Conservation (phyloP, 176 grass and related monocot species). For the Musa troglodytarum region DNA sequence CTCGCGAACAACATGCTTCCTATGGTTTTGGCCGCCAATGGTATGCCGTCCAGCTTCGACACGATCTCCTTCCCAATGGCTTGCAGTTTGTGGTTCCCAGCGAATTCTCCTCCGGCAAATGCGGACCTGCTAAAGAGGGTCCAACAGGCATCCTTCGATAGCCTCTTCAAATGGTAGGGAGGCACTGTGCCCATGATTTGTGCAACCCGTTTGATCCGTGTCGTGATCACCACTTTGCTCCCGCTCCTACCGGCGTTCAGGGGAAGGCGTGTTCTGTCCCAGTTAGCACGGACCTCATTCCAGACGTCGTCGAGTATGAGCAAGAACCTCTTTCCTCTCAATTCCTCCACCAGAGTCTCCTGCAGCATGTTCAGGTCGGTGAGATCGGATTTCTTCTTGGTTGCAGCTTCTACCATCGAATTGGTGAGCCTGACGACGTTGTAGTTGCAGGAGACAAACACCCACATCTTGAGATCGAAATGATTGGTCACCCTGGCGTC, state of each 20-base stretch:
- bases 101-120: not conserved
- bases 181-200: slow-evolving; percentile 15
- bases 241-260: not conserved
- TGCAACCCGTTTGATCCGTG: slow-evolving; percentile 20
- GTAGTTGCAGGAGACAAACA: slow-evolving; percentile 39
- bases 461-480: slow-evolving; percentile 46
- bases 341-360: slow-evolving; percentile 24
- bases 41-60: slow-evolving; percentile 18
- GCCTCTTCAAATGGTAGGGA: slow-evolving; percentile 8
- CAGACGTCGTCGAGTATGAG: slow-evolving; percentile 68
- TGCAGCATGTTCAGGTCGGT: slow-evolving; percentile 17
- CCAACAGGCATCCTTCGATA: slow-evolving; percentile 10
- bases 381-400: slow-evolving; percentile 18
- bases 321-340: slow-evolving; percentile 34
- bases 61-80: slow-evolving; percentile 19
- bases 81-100: slow-evolving; percentile 1
- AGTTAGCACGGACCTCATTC: slow-evolving; percentile 30
- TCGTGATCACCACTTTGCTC: slow-evolving; percentile 29
- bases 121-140: slow-evolving; percentile 3
- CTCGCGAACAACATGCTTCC: not conserved
- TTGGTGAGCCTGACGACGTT: slow-evolving; percentile 34
- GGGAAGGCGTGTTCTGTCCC: not conserved
- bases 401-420: slow-evolving; percentile 40
- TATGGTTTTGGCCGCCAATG: slow-evolving; percentile 20
- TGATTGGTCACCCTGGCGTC: slow-evolving; percentile 25